phyloP scores from a whole-genome alignment of 2,329 filamentous ascomycete genomes.

The Parastagonospora avenae region DNA sequence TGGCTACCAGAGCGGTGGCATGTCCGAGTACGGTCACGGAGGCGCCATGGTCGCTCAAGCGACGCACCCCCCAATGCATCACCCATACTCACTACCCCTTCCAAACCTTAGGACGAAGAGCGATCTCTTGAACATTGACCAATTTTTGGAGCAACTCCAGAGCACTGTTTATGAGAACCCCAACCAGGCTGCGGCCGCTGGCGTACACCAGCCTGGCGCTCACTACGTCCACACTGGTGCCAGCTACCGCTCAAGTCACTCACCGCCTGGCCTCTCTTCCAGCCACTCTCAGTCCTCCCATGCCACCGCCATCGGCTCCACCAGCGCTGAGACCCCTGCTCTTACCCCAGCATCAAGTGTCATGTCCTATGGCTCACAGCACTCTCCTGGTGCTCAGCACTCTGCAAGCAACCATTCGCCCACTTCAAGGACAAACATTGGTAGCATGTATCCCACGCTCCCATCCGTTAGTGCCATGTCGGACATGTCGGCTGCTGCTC shows the following conservation, averaged over 20 bases:
- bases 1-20: slow-evolving; percentile 42
- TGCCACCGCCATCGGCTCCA: slow-evolving; percentile 47
- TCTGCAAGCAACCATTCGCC: slow-evolving; percentile 68
- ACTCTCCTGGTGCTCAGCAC: slow-evolving; percentile 76
- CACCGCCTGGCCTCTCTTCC: slow-evolving; percentile 53
- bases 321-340: slow-evolving; percentile 68
- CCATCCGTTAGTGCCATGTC: slow-evolving; percentile 72
- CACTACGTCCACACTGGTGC: slow-evolving; percentile 65
- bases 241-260: slow-evolving; percentile 62
- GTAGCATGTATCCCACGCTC: slow-evolving; percentile 76
- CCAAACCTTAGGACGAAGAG: slow-evolving; percentile 93
- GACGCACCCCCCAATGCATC: slow-evolving; percentile 71
- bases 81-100: slow-evolving; percentile 82
- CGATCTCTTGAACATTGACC: slow-evolving; percentile 91
- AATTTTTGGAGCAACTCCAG: slow-evolving; percentile 94
- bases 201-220: slow-evolving; percentile 74
- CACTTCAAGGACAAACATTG: slow-evolving; percentile 59
- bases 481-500: slow-evolving; percentile 64
- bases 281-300: slow-evolving; percentile 59
- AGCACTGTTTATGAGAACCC: slow-evolving; percentile 94
- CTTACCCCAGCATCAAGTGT: slow-evolving; percentile 77
- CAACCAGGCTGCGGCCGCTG: slow-evolving; percentile 76
- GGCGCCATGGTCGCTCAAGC: slow-evolving; percentile 61
- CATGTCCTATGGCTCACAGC: slow-evolving; percentile 77
- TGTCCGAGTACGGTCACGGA: slow-evolving; percentile 59